Base-by-base conservation (phyloP, 352 stramenopile species). In the Discostella stelligera region DNA sequence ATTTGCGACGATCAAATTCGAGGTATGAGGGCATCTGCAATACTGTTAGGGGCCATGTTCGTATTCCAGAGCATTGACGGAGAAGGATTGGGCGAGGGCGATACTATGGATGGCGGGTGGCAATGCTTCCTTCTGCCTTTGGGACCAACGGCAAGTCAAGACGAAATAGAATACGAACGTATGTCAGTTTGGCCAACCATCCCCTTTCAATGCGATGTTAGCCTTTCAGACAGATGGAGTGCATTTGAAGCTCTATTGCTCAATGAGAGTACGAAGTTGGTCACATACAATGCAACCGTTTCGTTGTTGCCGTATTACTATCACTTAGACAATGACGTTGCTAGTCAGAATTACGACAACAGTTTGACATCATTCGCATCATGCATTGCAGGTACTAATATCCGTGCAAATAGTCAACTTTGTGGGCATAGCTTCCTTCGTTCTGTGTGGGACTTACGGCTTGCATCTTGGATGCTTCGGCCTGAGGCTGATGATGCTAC, bases 41-140 rank as follows among this genome's bases (percentile, higher is more conserved):
- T 37, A 3, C 46, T 85, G 32, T 55, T 85, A 25, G 79, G 79
- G 54, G 79, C 79, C 8, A 79, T 85, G 68, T 85, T 85, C 64
- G 63, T 85, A 13, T 80, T 85, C 50, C 41, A 69, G 16, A 61
- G 58, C 62, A 46, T 21, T 16, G 23, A 25, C 11, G 39, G 60
- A 0, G 56, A 66, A 48, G 66, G 49, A 50, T 14, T 44, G 37
- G 44, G 59, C 62, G 60, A 72, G 41, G 21, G 53, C 56, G 30
- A 13, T 66, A 11, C 8, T 46, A 48, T 20, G 25, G 30, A 27
- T 18, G n/a, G n/a, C 8, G 23, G 49, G 20, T 61, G 53, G 68
- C 21, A 69, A 20, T 79, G 62, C 46, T 82, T 68, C 46, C 18
- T 82, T 30, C 62, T 85, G 5, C 79, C 79, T n/a, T 56, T 85